Base-by-base conservation (phyloP, 306 rosid species). In the Inga leiocalycina region DNA sequence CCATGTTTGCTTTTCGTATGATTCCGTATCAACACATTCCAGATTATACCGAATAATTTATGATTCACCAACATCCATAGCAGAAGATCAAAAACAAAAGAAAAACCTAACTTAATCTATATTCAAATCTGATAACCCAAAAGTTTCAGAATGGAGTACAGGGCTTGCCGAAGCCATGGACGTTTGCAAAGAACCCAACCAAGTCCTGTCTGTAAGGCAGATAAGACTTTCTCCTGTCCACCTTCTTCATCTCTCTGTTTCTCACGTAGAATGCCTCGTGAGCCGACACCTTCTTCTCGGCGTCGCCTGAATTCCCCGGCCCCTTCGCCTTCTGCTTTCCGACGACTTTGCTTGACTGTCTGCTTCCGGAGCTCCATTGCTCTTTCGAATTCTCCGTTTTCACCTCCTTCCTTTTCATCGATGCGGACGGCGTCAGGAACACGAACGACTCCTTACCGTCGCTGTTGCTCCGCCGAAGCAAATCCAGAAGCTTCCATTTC, bases 131-230 rank as follows among this genome's bases (percentile, higher is more conserved):
- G 43, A 13, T 24, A 10, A 5, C 11, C 15, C n/a, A 22, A 46
- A 45, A 72, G 32, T 24, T 44, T 71, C 34, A 72, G 76, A 72
- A 45, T 6, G 76, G 59, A 13, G 76, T 16, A 12, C 46, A 24
- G 39, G 59, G 22, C 78, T 16, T 80, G 39, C 89, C 86, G 64
- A 84, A 45, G 61, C 83, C 46, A 79, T 83, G 80, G 12, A 85
- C 80, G 80, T 57, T 87, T 2, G 88, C 83, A 79, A 87, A 87
- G 75, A 90, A 87, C 10, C 91, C 93, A 12, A 88, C 88, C 78
- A 88, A 83, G 34, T 85, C 92, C 66, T 76, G 87, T 87, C 87
- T 82, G 84, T 91, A 91, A 15, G 93, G 95, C 32, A 91, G 88
- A 59, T 75, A 91, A 1, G 95, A 88, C 62, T 84, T 88, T 12